Conservation (phyloP, 306 rosid genomes). For the Gleditsia sinensis region DNA sequence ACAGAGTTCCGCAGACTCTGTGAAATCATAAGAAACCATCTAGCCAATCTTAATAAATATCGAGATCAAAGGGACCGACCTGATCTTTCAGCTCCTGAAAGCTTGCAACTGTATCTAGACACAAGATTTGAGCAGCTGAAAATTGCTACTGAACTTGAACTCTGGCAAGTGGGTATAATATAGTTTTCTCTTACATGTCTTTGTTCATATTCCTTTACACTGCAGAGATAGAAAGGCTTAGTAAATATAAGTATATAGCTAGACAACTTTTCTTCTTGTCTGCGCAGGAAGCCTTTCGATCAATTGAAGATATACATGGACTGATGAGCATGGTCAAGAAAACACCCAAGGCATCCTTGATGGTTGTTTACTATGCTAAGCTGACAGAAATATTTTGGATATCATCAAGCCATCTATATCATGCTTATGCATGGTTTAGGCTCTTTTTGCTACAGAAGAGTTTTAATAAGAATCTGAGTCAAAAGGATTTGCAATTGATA, state of each 20-base stretch:
- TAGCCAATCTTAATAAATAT: conserved; percentile 85
- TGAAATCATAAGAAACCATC: conserved; percentile 90
- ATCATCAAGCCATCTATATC: conserved; percentile 84
- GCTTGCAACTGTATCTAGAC: conserved; percentile 90
- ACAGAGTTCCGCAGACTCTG: conserved; percentile 94
- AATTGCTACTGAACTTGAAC: conserved; percentile 90
- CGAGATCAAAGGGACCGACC: conserved; percentile 97
- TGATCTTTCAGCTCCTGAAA: conserved; percentile 86
- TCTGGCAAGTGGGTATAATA: conserved; percentile 95
- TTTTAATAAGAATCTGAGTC: conserved; percentile 90
- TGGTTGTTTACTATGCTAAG: conserved; percentile 95
- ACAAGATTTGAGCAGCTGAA: conserved; percentile 98
- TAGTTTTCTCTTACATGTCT: neutral
- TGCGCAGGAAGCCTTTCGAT: conserved; percentile 93
- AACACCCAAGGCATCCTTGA: conserved; percentile 88
- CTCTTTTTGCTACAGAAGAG: conserved; percentile 86
- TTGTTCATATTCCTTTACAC: no score
- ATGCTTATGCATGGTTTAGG: conserved; percentile 97
- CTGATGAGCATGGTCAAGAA: conserved; percentile 98
- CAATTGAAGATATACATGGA: conserved; percentile 94
- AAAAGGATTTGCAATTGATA: conserved; percentile 93
- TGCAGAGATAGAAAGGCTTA: no score
- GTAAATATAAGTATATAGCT: neutral
- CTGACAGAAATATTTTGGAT: conserved; percentile 91
- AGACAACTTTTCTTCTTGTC: no score